Evolutionary conservation across 208 protist genomes (phyloP).

Genomic region (Endotrypanum monterogeii): DNA sequence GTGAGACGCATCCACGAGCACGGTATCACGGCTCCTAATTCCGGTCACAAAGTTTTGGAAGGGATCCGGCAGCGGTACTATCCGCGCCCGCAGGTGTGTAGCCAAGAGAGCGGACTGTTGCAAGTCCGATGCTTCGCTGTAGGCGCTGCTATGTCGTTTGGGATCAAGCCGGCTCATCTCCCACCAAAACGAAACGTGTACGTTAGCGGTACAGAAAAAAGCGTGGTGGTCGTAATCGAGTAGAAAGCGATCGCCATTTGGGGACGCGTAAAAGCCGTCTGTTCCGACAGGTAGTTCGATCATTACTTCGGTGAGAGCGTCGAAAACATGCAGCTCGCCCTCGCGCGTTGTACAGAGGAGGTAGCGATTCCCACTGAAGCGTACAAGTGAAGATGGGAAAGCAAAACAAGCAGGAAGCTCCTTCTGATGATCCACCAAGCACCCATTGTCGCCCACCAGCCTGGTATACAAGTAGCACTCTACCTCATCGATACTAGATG

Average conservation of each 20-base stretch:
- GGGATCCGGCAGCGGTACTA: conserved; percentile 16
- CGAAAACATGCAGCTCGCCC: conserved; percentile 54
- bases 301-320: conserved; percentile 44
- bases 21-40: neutral
- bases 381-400: conserved; percentile 34
- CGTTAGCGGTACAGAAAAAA: conserved; percentile 37
- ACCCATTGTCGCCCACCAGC: conserved; percentile 22
- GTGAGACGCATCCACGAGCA: neutral
- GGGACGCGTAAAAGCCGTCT: conserved; percentile 64
- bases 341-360: conserved; percentile 52
- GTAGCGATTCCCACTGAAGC: conserved; percentile 58
- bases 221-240: conserved; percentile 47
- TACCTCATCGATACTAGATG: conserved; percentile 30
- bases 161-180: conserved; percentile 24
- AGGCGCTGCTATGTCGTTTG: conserved; percentile 8
- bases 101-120: conserved; percentile 14
- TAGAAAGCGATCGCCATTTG: conserved; percentile 38
- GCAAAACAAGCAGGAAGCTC: conserved; percentile 55
- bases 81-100: conserved; percentile 28
- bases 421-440: conserved; percentile 32
- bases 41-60: neutral
- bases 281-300: conserved; percentile 53
- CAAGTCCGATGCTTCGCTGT: conserved; percentile 3
- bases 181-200: conserved; percentile 37
- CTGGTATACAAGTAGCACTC: conserved; percentile 60